phyloP scores from a whole-genome alignment of 2,329 filamentous ascomycete species.

The Talaromyces sp. region DNA sequence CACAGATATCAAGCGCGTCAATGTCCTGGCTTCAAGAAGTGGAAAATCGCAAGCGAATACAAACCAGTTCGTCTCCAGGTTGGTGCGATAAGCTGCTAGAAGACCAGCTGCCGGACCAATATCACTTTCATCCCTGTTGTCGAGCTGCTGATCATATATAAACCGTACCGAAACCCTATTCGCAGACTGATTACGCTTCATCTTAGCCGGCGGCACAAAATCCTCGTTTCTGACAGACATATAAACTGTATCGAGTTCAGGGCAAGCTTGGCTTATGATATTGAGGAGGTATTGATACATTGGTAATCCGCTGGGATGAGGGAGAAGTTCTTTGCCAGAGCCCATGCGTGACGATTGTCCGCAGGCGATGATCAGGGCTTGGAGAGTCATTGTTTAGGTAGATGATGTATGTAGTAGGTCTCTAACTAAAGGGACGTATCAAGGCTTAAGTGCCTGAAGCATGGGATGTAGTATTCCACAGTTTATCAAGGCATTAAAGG shows the following conservation, averaged over 20 bases:
- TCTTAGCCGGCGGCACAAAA: neutral
- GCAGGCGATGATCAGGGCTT: constrained; percentile 35
- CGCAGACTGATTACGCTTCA: neutral
- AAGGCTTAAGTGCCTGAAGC: neutral
- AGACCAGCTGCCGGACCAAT: constrained; percentile 32
- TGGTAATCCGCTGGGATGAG: constrained; percentile 28
- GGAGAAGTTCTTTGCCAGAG: constrained; percentile 34
- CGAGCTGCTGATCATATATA: neutral
- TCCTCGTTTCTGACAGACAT: constrained; percentile 3
- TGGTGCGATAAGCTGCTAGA: constrained; percentile 30
- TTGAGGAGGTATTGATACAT: constrained; percentile 31
- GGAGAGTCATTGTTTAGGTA: constrained; percentile 16
- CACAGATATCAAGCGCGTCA: constrained; percentile 30
- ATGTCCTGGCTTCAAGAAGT: constrained; percentile 28
- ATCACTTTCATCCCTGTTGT: constrained; percentile 17
- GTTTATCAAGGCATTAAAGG: neutral
- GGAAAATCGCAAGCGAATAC: constrained; percentile 39
- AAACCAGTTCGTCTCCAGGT: constrained; percentile 32
- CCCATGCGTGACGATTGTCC: constrained; percentile 35
- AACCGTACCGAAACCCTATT: neutral
- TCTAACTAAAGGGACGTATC: neutral
- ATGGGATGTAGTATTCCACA: neutral
- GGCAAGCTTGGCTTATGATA: constrained; percentile 27
- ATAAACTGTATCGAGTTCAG: constrained; percentile 9
- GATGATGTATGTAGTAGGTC: neutral